Evolutionary conservation across 148 eudicot genomes (phyloP), one percentile per base, ranked within the genome.

Genomic region (Rhododendron kiyosumense): DNA sequence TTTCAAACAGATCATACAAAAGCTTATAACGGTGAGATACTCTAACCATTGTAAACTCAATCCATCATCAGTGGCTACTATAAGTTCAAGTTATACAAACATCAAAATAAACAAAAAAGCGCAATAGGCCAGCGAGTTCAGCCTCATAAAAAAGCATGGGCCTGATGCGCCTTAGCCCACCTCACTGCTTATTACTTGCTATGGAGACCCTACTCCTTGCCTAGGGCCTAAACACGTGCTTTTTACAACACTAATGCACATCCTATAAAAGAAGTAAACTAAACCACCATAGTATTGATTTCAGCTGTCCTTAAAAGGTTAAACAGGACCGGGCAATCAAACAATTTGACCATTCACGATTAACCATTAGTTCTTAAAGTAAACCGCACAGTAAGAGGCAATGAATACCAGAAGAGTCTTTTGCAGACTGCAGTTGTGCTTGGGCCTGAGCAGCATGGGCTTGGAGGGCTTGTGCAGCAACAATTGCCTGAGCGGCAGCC

Each of bases 401-500:
- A 81, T 43, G 52, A 34, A 81, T 91, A 97, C 99, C 89, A 63
- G 92, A 78, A 71, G 94, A 87, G 81, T 91, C 93, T 89, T 92
- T 97, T 13, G 89, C 84, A 78, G 95, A 91, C 82, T 92, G 93
- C 46, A 91, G 79, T 86, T 93, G 94, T 14, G 88, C 86, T 82
- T 92, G 94, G 36, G 93, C 89, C 88, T 92, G 94, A 82, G 95
- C 92, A 86, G 98, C 95, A 88, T 96, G 99, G 57, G 99, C 99
- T 88, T 96, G 96, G 67, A 97, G 95, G 83, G 98, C 98, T 89
- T 95, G 96, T 82, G 98, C 98, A 85, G 98, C 98, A 94, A 93
- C 95, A 91, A 97, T 97, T 49, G 99, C 99, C 87, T 97, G 98
- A 84, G 99, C 98, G 86, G 99, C 98, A 88, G 98, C 98, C 98